Conservation (phyloP, 129 eudicot genomes). For the Tanacetum coccineum region DNA sequence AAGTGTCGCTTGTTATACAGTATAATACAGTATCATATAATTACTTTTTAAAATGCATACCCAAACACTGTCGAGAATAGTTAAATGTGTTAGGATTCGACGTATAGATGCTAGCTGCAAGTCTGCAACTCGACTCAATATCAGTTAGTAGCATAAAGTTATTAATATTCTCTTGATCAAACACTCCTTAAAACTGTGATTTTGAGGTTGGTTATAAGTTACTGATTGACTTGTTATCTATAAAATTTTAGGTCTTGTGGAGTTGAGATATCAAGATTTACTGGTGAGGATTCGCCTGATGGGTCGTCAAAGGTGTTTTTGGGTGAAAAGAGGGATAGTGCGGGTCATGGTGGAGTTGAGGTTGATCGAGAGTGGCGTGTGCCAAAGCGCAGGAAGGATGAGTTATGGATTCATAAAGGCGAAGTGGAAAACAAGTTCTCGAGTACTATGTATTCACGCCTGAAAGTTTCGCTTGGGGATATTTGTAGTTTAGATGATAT, state of each 20-base stretch:
- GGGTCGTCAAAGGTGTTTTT: conserved; percentile 19
- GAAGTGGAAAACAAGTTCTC: conserved; percentile 32
- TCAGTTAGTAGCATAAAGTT: no score
- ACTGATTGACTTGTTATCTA: neutral
- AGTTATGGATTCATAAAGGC: conserved; percentile 32
- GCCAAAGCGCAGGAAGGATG: conserved; percentile 69
- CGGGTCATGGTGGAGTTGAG: conserved; percentile 41
- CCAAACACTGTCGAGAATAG: neutral
- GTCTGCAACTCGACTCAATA: no score
- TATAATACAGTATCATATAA: no score
- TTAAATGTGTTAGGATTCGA: no score
- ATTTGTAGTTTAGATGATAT: conserved; percentile 89
- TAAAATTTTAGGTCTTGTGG: conserved; percentile 50
- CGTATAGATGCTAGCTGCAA: no score
- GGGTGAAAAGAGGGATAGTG: conserved; percentile 65
- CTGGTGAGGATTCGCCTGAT: conserved; percentile 37
- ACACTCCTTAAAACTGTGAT: neutral
- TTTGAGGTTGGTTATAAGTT: neutral
- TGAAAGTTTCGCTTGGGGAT: conserved; percentile 59
- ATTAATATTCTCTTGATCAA: neutral
- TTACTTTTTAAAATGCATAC: no score
- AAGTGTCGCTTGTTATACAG: no score
- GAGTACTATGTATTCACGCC: conserved; percentile 31
- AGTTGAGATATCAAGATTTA: conserved; percentile 46
- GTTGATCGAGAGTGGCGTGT: conserved; percentile 71